phyloP scores from a whole-genome alignment of 345 rosid species.

The Bretschneidera sinensis region DNA sequence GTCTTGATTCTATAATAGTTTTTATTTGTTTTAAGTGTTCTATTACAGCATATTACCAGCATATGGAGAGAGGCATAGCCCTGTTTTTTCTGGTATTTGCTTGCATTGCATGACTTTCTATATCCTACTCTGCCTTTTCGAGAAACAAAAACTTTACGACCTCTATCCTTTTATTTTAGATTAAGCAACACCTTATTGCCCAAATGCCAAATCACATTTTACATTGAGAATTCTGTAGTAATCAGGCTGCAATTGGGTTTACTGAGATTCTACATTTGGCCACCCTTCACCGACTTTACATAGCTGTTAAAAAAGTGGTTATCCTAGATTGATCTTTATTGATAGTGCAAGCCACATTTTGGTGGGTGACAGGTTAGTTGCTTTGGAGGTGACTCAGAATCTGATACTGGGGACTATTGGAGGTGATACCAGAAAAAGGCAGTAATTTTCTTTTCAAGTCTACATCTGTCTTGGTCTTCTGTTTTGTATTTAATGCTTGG shows the following conservation, averaged over 20 bases:
- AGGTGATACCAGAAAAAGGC: conserved; percentile 44
- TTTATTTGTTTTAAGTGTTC: too few relatives aligned
- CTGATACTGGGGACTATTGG: conserved; percentile 98
- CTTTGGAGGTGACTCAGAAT: conserved; percentile 85
- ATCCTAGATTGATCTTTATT: not conserved
- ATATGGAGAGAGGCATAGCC: not conserved
- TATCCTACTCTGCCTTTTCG: not conserved
- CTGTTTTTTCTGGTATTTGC: not conserved
- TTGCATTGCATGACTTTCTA: not conserved
- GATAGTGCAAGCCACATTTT: not conserved
- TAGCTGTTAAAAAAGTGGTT: too few relatives aligned
- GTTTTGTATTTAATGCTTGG: not conserved
- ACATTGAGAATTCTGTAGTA: not conserved
- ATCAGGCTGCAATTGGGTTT: too few relatives aligned
- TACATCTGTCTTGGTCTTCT: not conserved
- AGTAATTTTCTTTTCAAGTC: conserved; percentile 6
- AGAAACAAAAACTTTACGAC: not conserved
- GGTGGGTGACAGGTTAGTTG: conserved; percentile 74
- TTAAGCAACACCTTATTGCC: not conserved
- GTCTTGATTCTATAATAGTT: too few relatives aligned
- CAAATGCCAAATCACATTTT: not conserved
- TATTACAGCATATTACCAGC: not conserved
- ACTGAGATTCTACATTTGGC: too few relatives aligned
- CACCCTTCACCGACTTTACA: too few relatives aligned
- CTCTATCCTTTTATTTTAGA: not conserved